phyloP scores from a whole-genome alignment of 192 early-diverging fungal genomes.

The Dispira parvispora region DNA sequence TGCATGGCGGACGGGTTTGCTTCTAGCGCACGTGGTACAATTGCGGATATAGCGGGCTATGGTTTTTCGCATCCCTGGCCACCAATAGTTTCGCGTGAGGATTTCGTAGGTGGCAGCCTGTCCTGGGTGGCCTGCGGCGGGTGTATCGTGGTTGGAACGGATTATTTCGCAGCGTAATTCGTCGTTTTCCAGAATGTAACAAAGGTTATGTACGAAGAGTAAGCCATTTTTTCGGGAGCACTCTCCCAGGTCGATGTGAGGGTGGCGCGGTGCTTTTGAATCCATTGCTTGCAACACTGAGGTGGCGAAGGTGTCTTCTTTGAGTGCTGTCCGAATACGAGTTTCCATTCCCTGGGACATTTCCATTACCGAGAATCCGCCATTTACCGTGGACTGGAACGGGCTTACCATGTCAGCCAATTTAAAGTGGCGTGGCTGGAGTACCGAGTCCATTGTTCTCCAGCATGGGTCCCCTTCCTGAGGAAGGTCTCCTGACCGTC shows the following conservation, averaged over 20 bases:
- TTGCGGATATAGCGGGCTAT: constrained; percentile 15
- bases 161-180: constrained; percentile 12
- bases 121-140: no score
- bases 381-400: background rate
- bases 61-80: no score
- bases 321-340: background rate
- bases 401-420: constrained; percentile 1
- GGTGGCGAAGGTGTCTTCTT: background rate
- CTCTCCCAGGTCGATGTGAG: background rate
- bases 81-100: no score
- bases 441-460: constrained; percentile 7
- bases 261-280: background rate
- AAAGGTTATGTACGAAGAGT: constrained; percentile 11
- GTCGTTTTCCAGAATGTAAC: constrained; percentile 15
- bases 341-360: background rate
- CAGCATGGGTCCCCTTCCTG: no score
- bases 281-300: background rate
- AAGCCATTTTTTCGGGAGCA: no score
- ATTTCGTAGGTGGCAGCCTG: constrained; percentile 22
- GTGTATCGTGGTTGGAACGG: constrained; percentile 15
- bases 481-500: no score
- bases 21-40: no score
- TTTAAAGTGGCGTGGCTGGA: constrained; percentile 6
- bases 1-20: no score
- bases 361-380: background rate